A percentile compares a stretch with the other conserved stretches of the same genome.
Evolutionary conservation across 169 alveolate genomes (phyloP).

Genomic region (Theileria equi): DNA sequence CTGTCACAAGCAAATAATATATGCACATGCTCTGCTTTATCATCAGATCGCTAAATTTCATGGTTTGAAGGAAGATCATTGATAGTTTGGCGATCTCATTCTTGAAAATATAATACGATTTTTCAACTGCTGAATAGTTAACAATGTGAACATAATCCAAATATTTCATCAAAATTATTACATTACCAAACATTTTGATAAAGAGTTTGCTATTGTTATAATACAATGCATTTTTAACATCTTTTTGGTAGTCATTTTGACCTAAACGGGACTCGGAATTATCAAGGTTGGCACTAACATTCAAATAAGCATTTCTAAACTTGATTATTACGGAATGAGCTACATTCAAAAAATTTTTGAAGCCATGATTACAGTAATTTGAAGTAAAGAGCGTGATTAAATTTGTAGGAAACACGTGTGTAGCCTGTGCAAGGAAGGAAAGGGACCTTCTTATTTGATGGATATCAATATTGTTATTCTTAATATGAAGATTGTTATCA

Average conservation of each 20-base stretch:
- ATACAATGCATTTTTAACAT: not conserved
- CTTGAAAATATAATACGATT: not conserved
- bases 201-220: constrained; percentile 1
- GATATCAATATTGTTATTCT: not conserved
- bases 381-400: not conserved
- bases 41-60: not conserved
- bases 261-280: not conserved
- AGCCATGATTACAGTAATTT: not conserved
- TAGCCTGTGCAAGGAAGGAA: not conserved
- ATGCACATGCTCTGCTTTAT: constrained; percentile 1
- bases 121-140: not conserved
- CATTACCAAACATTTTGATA: constrained; percentile 6
- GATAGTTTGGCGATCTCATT: too few species aligned
- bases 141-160: not conserved
- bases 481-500: not conserved
- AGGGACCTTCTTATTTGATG: not conserved
- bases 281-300: not conserved
- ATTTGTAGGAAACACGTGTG: not conserved
- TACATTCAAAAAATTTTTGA: not conserved
- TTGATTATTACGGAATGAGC: not conserved
- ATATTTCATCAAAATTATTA: not conserved
- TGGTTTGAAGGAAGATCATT: too few species aligned
- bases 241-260: not conserved
- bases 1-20: constrained; percentile 7
- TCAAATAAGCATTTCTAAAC: not conserved